Percentiles rank a stretch among this genome's conserved stretches.
phyloP scores from a whole-genome alignment of 2,329 filamentous ascomycete genomes.

The Penicillium fuscoglaucum region DNA sequence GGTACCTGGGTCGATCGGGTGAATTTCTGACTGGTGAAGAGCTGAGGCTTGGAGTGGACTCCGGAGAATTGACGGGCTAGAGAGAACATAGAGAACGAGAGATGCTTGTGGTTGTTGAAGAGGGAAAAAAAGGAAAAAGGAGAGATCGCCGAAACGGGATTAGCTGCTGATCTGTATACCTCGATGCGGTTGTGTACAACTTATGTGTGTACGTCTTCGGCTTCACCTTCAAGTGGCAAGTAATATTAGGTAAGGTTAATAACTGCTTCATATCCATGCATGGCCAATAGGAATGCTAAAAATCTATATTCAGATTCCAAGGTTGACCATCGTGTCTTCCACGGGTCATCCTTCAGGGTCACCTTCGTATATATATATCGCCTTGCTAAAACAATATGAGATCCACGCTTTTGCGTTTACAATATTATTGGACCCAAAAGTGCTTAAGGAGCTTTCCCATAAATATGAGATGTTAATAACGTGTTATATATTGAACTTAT shows the following conservation, averaged over 20 bases:
- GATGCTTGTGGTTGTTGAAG: background rate
- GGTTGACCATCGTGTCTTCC: background rate
- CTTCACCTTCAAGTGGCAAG: background rate
- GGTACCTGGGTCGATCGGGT: conserved; percentile 17
- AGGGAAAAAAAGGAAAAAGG: conserved; percentile 13
- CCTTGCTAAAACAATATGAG: background rate
- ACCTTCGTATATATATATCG: background rate
- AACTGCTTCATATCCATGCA: too few relatives aligned
- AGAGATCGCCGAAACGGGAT: conserved; percentile 20
- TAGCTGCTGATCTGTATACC: conserved; percentile 15
- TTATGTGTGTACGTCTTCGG: background rate
- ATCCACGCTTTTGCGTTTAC: background rate
- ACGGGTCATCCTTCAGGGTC: background rate
- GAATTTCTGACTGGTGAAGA: conserved; percentile 3
- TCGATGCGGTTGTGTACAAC: background rate
- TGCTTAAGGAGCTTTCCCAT: background rate
- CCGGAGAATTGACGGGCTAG: conserved; percentile 18
- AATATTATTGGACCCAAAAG: background rate
- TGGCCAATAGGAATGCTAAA: background rate
- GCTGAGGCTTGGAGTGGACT: conserved; percentile 19
- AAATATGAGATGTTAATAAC: background rate
- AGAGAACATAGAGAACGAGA: conserved; percentile 19
- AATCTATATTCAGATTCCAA: background rate
- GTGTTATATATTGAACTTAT: background rate
- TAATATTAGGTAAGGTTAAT: background rate